A percentile compares a stretch with the other conserved stretches of the same genome.
These are phyloP conservation scores for Paramecium bursaria DNA, from an alignment of 73 alveolate genomes.

Conservation along the genomic window DNA sequence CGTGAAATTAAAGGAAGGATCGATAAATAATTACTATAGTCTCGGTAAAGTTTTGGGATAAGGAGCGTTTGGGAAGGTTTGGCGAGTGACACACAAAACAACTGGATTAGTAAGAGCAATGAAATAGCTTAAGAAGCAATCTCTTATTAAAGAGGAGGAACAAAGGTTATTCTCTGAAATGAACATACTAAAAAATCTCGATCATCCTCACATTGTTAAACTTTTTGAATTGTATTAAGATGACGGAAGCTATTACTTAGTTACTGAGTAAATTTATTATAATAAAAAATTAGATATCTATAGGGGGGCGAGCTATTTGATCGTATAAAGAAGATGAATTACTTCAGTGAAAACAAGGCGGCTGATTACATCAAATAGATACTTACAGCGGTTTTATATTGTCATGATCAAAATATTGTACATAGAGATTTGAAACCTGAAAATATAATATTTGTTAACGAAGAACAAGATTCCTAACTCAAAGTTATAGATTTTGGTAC, in stretches of 20 bases:
- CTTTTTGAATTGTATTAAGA: constrained; percentile 86
- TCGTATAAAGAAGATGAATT: constrained; percentile 70
- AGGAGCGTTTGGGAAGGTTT: constrained; percentile 69
- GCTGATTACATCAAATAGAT: constrained; percentile 84
- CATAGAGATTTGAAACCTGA: constrained; percentile 96
- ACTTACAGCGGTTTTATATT: constrained; percentile 80
- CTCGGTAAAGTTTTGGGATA: constrained; percentile 56
- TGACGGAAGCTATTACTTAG: constrained; percentile 81
- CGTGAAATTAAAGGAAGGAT: constrained; percentile 48
- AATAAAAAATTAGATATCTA: constrained; percentile 25
- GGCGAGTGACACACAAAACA: constrained; percentile 61
- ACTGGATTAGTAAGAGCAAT: constrained; percentile 70
- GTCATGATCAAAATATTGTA: constrained; percentile 84
- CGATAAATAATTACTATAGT: constrained; percentile 12
- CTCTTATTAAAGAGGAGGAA: constrained; percentile 46
- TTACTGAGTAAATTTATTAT: constrained; percentile 74
- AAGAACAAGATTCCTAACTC: constrained; percentile 70
- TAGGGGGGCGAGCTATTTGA: constrained; percentile 88
- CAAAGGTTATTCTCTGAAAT: constrained; percentile 50
- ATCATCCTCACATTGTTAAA: constrained; percentile 66
- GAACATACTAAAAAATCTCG: constrained; percentile 45
- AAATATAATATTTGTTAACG: constrained; percentile 83
- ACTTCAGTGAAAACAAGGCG: constrained; percentile 83
- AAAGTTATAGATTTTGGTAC: constrained; percentile 97
- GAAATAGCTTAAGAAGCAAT: constrained; percentile 34